Base-by-base conservation (phyloP, 1,139 yeast genomes). In the Candida glucosophila region DNA sequence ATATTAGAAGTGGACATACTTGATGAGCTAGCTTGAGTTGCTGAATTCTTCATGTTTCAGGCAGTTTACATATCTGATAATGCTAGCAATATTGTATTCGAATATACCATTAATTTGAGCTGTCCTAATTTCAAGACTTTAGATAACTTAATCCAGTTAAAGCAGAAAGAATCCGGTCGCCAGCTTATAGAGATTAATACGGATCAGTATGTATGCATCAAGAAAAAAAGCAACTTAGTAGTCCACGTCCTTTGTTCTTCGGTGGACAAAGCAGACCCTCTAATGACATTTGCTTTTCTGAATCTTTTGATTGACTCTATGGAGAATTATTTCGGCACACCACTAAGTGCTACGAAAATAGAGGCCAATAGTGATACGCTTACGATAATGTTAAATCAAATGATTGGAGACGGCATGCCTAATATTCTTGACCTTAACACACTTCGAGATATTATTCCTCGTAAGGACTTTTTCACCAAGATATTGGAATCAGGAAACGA, bases 361-460 rank as follows among this genome's bases (percentile, higher is more conserved):
- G 78, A 72, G 36, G 64, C 76, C 22, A 77, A 80, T 43, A 65
- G 65, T 35, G 90, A 81, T 43, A 67, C 80, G 4, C 54, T 82
- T 33, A 66, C 78, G 23, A 54, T 81, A 37, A 34, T 64, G 14
- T 39, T 62, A 8, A 46, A 43, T 29, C 56, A 82, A 41, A 73
- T 83, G 74, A 47, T 86, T 14, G 94, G 83, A 40, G 77, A 74
- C 24, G 90, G 92, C 2, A 60, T 66, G 14, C 94, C 95, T 1
- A 68, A 70, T 36, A 60, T 70, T 26, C 77, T 88, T 0, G 95
- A 85, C 37, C 59, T 75, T 27, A 86, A 85, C 46, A 67, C 73
- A 26, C 51, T 88, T 22, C 61, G 74, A 29, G 92, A 80, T 29
- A 51, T 77, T 12, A 75, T 86, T 1, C 93, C 93, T n/a, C 63